phyloP scores from a whole-genome alignment of 1,284 basidiomycete genomes.

The Ceratobasidium sp. region DNA sequence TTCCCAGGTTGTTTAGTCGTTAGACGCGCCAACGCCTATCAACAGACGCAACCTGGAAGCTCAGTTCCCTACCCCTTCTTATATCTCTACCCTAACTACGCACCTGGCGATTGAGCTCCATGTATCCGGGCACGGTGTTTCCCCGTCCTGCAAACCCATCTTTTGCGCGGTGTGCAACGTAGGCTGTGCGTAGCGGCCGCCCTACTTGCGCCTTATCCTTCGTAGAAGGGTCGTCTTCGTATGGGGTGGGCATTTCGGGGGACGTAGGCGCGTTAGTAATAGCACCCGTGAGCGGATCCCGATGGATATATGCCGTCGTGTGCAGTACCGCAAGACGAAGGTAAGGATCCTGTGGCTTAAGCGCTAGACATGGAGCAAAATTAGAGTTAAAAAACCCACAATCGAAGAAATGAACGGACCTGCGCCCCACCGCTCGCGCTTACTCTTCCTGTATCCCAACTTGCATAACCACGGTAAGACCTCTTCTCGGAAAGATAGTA shows the following conservation, averaged over 20 bases:
- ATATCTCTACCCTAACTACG: constrained; percentile 9
- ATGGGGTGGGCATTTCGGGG: constrained; percentile 15
- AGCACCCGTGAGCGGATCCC: no score
- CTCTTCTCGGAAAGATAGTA: constrained; percentile 87
- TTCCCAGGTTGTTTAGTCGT: constrained; percentile 14
- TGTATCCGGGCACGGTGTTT: constrained; percentile 85
- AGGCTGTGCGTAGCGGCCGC: constrained; percentile 30
- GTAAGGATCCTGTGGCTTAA: constrained; percentile 1
- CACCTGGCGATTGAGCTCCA: constrained; percentile 86
- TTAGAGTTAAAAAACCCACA: neutral
- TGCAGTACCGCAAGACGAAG: no score
- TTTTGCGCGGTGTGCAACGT: constrained; percentile 65
- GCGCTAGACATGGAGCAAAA: neutral
- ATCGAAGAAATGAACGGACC: neutral
- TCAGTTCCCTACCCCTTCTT: neutral
- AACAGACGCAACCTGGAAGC: neutral
- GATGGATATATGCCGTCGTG: no score
- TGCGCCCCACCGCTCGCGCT: constrained; percentile 33
- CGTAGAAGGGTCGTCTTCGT: constrained; percentile 7
- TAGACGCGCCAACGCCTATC: constrained; percentile 22
- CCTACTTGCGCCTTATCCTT: neutral
- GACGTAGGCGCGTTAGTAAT: no score
- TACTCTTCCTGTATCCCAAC: constrained; percentile 70
- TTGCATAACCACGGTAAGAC: constrained; percentile 92
- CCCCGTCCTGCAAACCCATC: constrained; percentile 78